These are phyloP conservation scores for Fusarium euwallaceae DNA, from an alignment of 2,329 filamentous ascomycete species.

Conservation along the genomic window DNA sequence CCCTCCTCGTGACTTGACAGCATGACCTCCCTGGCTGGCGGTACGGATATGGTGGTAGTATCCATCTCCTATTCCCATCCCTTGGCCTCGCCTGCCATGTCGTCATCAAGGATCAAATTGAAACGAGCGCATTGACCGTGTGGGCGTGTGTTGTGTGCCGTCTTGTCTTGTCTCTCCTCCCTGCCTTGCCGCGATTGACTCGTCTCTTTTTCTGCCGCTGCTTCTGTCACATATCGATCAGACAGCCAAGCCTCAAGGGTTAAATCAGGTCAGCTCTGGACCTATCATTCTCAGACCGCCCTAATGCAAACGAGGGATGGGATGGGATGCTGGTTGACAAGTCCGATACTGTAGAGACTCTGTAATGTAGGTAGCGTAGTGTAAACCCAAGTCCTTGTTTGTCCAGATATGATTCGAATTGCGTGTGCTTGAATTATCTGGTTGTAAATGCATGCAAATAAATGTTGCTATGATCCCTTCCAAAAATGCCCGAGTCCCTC, in stretches of 20 bases:
- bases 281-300: conserved; percentile 1
- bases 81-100: neutral
- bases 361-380: neutral
- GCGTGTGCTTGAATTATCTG: conserved; percentile 12
- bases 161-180: neutral
- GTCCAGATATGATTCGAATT: neutral
- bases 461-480: conserved; percentile 1
- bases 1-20: conserved; percentile 25
- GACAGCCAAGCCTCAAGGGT: neutral
- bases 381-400: neutral
- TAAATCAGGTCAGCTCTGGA: neutral
- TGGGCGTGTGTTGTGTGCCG: conserved; percentile 11
- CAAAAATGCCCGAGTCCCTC: conserved; percentile 9
- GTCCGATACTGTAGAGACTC: neutral
- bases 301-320: neutral
- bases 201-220: neutral
- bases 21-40: neutral
- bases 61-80: neutral
- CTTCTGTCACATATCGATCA: conserved; percentile 30
- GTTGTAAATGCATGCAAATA: conserved; percentile 1
- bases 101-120: conserved; percentile 5
- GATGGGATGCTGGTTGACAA: neutral
- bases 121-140: conserved; percentile 9
- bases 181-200: conserved; percentile 8
- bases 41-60: neutral